Evolutionary conservation across 1,284 basidiomycete species (phyloP).

Genomic region (Calocybe gambosa): DNA sequence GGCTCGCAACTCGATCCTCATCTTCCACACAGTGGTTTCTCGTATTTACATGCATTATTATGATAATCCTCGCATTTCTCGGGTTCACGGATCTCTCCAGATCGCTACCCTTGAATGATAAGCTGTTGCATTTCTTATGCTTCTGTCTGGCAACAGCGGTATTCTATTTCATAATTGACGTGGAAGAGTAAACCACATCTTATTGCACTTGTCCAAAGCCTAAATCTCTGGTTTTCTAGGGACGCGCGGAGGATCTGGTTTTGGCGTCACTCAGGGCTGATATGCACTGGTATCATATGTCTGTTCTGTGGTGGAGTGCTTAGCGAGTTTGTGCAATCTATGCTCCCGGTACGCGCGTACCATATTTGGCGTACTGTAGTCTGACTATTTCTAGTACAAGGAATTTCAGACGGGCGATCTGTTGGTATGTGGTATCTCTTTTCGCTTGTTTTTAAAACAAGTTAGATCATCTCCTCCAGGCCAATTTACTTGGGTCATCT

Average conservation of each 20-base stretch:
- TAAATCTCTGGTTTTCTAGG: conserved; percentile 29
- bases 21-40: conserved; percentile 59
- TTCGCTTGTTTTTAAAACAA: conserved; percentile 2
- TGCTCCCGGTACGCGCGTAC: conserved; percentile 57
- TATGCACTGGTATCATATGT: conserved; percentile 64
- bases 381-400: conserved; percentile 49
- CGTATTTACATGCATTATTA: conserved; percentile 55
- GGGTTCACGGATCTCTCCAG: conserved; percentile 68
- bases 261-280: conserved; percentile 74
- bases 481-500: conserved; percentile 75
- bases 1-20: conserved; percentile 12
- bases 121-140: conserved; percentile 80
- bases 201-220: not conserved
- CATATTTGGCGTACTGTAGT: conserved; percentile 5
- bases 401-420: conserved; percentile 76
- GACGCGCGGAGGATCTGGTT: conserved; percentile 73
- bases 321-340: conserved; percentile 81
- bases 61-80: conserved; percentile 62
- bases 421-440: conserved; percentile 29
- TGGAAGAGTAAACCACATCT: conserved; percentile 64
- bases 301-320: conserved; percentile 77
- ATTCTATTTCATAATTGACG: conserved; percentile 85
- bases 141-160: conserved; percentile 72
- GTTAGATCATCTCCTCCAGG: conserved; percentile 36
- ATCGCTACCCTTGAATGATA: conserved; percentile 72